Evolutionary conservation across 495 filamentous ascomycete genomes (phyloP).

Genomic region (Xylaria bambusicola): DNA sequence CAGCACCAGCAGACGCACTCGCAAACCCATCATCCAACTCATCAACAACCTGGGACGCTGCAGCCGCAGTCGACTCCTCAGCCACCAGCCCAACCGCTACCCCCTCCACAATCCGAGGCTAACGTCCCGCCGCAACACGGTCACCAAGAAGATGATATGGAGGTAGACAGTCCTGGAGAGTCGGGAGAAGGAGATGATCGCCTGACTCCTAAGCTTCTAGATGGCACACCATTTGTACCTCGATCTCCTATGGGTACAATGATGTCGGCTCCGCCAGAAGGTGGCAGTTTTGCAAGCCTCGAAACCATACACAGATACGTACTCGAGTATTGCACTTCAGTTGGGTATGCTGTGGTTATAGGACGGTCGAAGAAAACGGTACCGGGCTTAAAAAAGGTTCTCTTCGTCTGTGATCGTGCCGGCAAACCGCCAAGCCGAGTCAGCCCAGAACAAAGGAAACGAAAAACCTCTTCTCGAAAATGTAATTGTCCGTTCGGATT

Average conservation of each 20-base stretch:
- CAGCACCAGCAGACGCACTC: constrained; percentile 41
- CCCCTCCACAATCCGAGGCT: constrained; percentile 40
- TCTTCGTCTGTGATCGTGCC: constrained; percentile 59
- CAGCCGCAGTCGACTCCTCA: constrained; percentile 33
- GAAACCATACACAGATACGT: constrained; percentile 57
- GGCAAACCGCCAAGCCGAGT: constrained; percentile 56
- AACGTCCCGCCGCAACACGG: constrained; percentile 34
- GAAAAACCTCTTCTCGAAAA: constrained; percentile 59
- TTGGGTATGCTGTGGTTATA: constrained; percentile 60
- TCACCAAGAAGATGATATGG: constrained; percentile 47
- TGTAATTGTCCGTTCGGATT: constrained; percentile 61
- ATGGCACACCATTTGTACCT: constrained; percentile 45
- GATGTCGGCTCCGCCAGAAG: constrained; percentile 58
- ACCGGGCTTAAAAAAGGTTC: constrained; percentile 58
- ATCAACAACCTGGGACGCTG: constrained; percentile 33
- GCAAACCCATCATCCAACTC: constrained; percentile 46
- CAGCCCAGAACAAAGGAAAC: constrained; percentile 53
- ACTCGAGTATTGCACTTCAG: constrained; percentile 54
- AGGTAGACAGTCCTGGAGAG: constrained; percentile 42
- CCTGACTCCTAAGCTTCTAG: constrained; percentile 46
- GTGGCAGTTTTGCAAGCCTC: constrained; percentile 55
- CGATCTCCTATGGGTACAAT: constrained; percentile 46
- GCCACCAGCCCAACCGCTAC: constrained; percentile 26
- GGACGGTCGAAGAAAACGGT: constrained; percentile 60
- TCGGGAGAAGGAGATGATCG: constrained; percentile 39